These are phyloP conservation scores for Cyclotella choctawhatcheeana DNA, from an alignment of 108 stramenopile species.

Conservation along the genomic window DNA sequence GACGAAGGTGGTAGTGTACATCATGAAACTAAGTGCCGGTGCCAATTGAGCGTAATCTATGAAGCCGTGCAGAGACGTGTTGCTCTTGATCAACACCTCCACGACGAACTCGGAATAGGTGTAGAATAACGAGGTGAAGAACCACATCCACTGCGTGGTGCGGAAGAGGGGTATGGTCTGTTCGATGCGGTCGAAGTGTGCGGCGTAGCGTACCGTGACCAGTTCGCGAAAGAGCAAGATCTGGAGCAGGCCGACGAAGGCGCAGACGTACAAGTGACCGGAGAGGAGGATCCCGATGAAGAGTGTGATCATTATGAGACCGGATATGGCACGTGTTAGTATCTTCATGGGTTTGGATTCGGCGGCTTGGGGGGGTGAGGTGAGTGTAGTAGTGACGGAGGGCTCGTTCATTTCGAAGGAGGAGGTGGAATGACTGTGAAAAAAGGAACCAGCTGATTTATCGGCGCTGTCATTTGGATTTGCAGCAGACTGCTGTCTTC, in stretches of 20 bases:
- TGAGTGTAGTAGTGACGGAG: not conserved
- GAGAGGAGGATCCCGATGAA: conserved; percentile 64
- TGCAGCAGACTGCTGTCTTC: not conserved
- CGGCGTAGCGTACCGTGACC: conserved; percentile 92
- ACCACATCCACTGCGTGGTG: conserved; percentile 99
- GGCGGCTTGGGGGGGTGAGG: not conserved
- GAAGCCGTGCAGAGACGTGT: conserved; percentile 64
- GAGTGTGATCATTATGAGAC: conserved; percentile 60
- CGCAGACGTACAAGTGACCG: conserved; percentile 87
- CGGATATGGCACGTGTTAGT: conserved; percentile 53
- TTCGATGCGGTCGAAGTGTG: conserved; percentile 77
- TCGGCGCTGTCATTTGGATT: not conserved
- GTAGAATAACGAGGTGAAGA: conserved; percentile 89
- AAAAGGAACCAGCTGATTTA: conserved; percentile 10
- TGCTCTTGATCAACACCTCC: conserved; percentile 69
- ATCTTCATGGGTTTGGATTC: conserved; percentile 63
- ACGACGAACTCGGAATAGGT: conserved; percentile 83
- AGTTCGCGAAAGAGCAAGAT: conserved; percentile 93
- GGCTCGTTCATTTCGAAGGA: not conserved
- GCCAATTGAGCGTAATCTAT: conserved; percentile 67
- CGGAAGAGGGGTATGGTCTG: conserved; percentile 95
- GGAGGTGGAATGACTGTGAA: not conserved
- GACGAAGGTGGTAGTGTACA: conserved; percentile 91
- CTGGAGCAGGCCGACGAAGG: conserved; percentile 76
- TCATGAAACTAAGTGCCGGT: conserved; percentile 64